These are phyloP conservation scores for Lichtheimia ornata DNA, from an alignment of 371 early-diverging fungal genomes.

Conservation along the genomic window DNA sequence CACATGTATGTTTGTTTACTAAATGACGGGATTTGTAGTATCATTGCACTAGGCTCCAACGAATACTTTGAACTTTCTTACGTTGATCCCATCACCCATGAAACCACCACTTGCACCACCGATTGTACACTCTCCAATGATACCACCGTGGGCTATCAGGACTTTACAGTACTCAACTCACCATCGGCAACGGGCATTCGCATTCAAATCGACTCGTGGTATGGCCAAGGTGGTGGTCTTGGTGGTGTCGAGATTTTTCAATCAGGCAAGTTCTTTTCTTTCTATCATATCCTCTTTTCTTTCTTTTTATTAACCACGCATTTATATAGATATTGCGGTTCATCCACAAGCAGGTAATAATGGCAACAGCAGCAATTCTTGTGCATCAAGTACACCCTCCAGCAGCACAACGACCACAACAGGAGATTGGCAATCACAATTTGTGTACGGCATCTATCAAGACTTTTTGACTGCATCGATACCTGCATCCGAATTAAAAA, in stretches of 20 bases:
- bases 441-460: constrained; percentile 42
- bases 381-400: constrained; percentile 24
- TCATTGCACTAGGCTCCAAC: constrained; percentile 46
- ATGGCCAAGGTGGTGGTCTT: constrained; percentile 76
- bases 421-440: constrained; percentile 37
- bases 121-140: constrained; percentile 60
- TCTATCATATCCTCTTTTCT: background rate
- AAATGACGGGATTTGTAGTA: constrained; percentile 19
- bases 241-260: constrained; percentile 68
- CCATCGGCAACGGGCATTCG: constrained; percentile 48
- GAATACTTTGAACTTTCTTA: constrained; percentile 61
- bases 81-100: constrained; percentile 55
- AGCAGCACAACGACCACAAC: constrained; percentile 22
- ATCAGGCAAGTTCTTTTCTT: constrained; percentile 44
- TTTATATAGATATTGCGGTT: constrained; percentile 43
- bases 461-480: constrained; percentile 37
- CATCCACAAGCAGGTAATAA: constrained; percentile 35
- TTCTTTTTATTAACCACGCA: background rate
- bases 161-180: constrained; percentile 55
- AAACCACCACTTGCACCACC: constrained; percentile 53
- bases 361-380: too few species aligned
- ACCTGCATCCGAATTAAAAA: constrained; percentile 33
- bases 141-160: constrained; percentile 53
- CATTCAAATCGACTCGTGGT: constrained; percentile 71
- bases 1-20: too few species aligned